Conservation (phyloP, 169 alveolate genomes). For the Neospora caninum region DNA sequence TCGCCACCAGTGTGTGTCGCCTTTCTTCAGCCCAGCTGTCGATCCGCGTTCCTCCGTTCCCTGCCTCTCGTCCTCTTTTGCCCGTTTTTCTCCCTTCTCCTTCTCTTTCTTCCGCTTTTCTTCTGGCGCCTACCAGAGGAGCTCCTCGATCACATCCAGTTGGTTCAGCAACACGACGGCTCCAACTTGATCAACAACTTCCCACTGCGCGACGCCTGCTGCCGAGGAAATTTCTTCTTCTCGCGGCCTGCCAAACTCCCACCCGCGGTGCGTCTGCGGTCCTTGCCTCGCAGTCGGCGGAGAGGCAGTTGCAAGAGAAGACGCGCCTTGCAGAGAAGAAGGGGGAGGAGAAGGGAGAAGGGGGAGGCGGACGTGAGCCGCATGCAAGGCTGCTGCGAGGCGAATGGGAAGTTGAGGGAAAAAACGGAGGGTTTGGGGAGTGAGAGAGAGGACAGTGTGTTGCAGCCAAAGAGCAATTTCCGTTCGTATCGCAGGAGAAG, state of each 20-base stretch:
- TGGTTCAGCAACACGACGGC: neutral
- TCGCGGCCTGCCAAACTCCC: neutral
- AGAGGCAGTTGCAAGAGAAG: conserved; percentile 8
- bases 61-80: too few relatives aligned
- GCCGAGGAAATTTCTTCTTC: neutral
- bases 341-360: neutral
- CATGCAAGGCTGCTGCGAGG: neutral
- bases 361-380: neutral
- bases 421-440: neutral
- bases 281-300: neutral
- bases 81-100: too few relatives aligned
- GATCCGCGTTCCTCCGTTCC: too few relatives aligned
- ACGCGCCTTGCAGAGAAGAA: neutral
- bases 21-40: too few relatives aligned
- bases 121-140: neutral
- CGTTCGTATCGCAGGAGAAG: neutral
- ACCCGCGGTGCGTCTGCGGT: neutral
- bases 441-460: conserved; percentile 11
- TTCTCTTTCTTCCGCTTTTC: too few relatives aligned
- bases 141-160: neutral
- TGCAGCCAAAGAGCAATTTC: neutral
- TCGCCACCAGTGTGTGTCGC: too few relatives aligned
- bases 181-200: neutral
- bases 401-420: neutral
- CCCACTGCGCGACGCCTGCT: conserved; percentile 21